These are phyloP conservation scores for Bipolaris bicolor DNA, from an alignment of 2,329 filamentous ascomycete species.

Conservation along the genomic window DNA sequence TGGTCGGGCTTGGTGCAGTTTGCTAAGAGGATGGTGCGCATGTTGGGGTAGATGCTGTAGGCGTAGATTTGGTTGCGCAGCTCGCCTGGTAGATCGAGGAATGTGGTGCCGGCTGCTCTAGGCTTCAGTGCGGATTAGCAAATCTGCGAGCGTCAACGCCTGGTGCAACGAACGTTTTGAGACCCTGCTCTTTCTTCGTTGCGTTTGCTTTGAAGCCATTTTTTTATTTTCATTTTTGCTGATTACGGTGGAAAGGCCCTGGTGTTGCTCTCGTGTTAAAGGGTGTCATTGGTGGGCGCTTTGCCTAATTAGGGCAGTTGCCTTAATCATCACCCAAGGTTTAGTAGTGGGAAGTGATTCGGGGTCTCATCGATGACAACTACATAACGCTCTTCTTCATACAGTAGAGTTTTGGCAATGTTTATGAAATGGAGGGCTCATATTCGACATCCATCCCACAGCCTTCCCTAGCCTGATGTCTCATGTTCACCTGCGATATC, in stretches of 20 bases:
- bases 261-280: not conserved
- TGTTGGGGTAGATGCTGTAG: constrained; percentile 17
- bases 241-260: not conserved
- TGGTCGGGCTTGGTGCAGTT: constrained; percentile 10
- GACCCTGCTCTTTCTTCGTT: too few relatives aligned
- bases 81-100: constrained; percentile 32
- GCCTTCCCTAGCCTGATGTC: too few relatives aligned
- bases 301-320: constrained; percentile 3
- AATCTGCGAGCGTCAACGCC: not conserved
- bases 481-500: too few relatives aligned
- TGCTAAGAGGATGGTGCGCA: constrained; percentile 7
- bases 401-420: too few relatives aligned
- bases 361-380: too few relatives aligned
- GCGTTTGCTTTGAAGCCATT: not conserved
- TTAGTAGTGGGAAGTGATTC: too few relatives aligned
- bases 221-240: not conserved
- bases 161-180: not conserved
- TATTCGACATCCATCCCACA: too few relatives aligned
- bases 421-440: too few relatives aligned
- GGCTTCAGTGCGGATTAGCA: constrained; percentile 6
- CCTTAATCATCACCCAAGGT: too few relatives aligned
- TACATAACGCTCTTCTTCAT: too few relatives aligned
- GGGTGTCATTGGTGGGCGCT: not conserved
- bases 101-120: not conserved
- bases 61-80: constrained; percentile 32